Conservation (phyloP, 345 rosid genomes). For the Camelina sativa region DNA sequence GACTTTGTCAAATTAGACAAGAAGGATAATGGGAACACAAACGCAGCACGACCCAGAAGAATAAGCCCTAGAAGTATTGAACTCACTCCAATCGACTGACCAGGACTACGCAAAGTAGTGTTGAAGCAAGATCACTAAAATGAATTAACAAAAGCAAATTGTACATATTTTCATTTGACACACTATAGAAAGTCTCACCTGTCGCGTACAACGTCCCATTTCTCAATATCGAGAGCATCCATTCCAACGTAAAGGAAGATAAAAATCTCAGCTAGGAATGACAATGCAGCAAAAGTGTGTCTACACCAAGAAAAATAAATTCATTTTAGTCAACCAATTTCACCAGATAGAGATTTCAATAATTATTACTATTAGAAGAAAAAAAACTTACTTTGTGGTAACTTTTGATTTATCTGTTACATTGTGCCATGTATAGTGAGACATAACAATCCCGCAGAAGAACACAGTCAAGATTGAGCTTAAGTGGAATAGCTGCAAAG, state of each 20-base stretch:
- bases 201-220: slow-evolving; percentile 77
- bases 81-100: slow-evolving; percentile 73
- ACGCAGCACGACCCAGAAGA: slow-evolving; percentile 88
- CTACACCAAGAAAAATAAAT: slow-evolving; percentile 45
- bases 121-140: slow-evolving; percentile 5
- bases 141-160: not conserved
- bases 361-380: not conserved
- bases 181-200: slow-evolving; percentile 55
- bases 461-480: slow-evolving; percentile 95
- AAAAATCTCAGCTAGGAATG: slow-evolving; percentile 92
- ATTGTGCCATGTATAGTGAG: slow-evolving; percentile 98
- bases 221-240: slow-evolving; percentile 97
- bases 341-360: not conserved
- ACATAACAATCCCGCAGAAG: slow-evolving; percentile 97
- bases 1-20: slow-evolving; percentile 85
- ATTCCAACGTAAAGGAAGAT: slow-evolving; percentile 97
- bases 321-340: not conserved
- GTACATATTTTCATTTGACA: not conserved
- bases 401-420: slow-evolving; percentile 91
- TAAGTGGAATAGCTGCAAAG: slow-evolving; percentile 72
- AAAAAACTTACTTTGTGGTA: slow-evolving; percentile 72
- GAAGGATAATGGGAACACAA: slow-evolving; percentile 84
- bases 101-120: slow-evolving; percentile 60
- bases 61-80: slow-evolving; percentile 78
- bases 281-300: slow-evolving; percentile 90